These are phyloP conservation scores for Diaporthe velutina DNA, from an alignment of 2,329 filamentous ascomycete genomes.

Conservation along the genomic window DNA sequence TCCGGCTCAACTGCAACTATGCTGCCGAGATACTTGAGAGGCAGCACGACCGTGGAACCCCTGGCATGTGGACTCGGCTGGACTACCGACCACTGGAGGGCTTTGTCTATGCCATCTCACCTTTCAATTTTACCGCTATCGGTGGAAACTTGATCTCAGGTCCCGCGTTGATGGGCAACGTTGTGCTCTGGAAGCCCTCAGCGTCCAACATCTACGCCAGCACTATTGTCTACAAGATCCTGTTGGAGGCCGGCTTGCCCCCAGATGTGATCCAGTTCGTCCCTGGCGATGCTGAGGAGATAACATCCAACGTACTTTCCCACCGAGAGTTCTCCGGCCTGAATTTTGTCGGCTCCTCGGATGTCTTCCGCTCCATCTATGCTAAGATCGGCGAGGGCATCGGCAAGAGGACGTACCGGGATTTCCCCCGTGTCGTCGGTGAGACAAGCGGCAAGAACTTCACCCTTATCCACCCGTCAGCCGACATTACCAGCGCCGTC, in stretches of 20 bases:
- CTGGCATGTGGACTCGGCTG: conserved; percentile 91
- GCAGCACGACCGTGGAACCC: conserved; percentile 86
- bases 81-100: conserved; percentile 93
- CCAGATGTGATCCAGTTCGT: conserved; percentile 93
- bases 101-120: conserved; percentile 93
- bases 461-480: conserved; percentile 61
- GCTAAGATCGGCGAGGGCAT: conserved; percentile 87
- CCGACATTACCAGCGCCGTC: conserved; percentile 59
- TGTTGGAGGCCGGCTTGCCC: conserved; percentile 91
- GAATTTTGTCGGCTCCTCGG: conserved; percentile 94
- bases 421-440: conserved; percentile 72
- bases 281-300: conserved; percentile 86
- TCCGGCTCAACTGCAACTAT: conserved; percentile 94
- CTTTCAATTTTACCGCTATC: conserved; percentile 98
- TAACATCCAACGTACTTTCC: conserved; percentile 82
- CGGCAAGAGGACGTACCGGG: conserved; percentile 83
- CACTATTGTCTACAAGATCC: conserved; percentile 90
- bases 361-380: conserved; percentile 90
- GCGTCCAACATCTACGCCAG: conserved; percentile 92
- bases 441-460: conserved; percentile 69
- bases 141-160: conserved; percentile 88
- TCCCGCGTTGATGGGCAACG: conserved; percentile 91
- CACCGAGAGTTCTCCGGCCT: conserved; percentile 88
- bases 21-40: conserved; percentile 90
- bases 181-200: conserved; percentile 96